phyloP scores from a whole-genome alignment of 1,284 basidiomycete genomes.

The Inonotus hispidus region DNA sequence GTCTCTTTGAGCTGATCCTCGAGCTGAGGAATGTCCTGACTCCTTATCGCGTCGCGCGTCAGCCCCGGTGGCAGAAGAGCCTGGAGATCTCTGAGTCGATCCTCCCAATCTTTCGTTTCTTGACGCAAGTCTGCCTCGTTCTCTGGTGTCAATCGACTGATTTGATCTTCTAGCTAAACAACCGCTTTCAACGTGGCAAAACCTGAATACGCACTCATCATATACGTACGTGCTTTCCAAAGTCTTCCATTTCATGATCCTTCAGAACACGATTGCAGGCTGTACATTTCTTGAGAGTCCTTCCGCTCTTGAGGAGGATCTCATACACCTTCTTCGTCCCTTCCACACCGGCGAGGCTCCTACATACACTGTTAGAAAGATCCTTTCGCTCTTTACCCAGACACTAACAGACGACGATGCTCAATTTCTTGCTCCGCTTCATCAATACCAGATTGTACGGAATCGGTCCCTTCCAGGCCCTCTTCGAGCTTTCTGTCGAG shows the following conservation, averaged over 20 bases:
- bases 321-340: conserved; percentile 57
- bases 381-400: neutral
- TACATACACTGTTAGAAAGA: conserved; percentile 9
- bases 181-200: neutral
- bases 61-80: conserved; percentile 50
- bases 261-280: conserved; percentile 73
- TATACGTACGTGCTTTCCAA: conserved; percentile 57
- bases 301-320: conserved; percentile 54
- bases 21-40: conserved; percentile 60
- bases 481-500: conserved; percentile 51
- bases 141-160: conserved; percentile 44
- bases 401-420: conserved; percentile 48
- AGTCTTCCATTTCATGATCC: conserved; percentile 53
- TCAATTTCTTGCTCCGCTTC: conserved; percentile 51
- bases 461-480: conserved; percentile 35
- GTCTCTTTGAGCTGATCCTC: conserved; percentile 59
- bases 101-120: conserved; percentile 59
- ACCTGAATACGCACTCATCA: neutral
- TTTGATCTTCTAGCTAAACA: conserved; percentile 47
- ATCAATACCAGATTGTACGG: conserved; percentile 53
- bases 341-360: conserved; percentile 27
- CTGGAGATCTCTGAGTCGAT: conserved; percentile 54
- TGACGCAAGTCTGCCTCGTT: conserved; percentile 35
- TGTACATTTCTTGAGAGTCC: conserved; percentile 64
- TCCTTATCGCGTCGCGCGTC: conserved; percentile 47